Conservation (phyloP, 139 green algal genomes). For the Nannochloris sp. region DNA sequence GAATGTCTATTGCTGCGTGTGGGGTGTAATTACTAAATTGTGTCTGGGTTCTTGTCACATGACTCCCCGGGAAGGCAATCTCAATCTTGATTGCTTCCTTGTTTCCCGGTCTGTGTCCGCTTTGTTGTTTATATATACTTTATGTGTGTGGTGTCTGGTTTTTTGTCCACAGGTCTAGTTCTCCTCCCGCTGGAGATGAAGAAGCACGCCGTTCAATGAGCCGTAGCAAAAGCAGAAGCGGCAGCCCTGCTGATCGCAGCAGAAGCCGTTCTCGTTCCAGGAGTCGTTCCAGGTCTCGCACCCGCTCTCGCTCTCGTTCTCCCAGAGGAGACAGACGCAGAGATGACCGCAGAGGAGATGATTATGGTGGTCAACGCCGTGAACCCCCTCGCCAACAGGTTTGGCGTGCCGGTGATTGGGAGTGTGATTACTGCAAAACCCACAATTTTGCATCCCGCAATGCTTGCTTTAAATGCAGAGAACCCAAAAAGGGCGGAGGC, state of each 20-base stretch:
- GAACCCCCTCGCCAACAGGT: neutral
- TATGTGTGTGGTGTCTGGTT: too few relatives aligned
- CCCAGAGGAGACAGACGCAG: neutral
- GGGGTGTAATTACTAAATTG: too few relatives aligned
- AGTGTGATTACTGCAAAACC: slow-evolving; percentile 24
- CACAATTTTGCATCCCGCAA: slow-evolving; percentile 40
- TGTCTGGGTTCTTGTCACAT: too few relatives aligned
- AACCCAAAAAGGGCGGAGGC: slow-evolving; percentile 7
- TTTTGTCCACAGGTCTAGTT: neutral
- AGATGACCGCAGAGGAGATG: neutral
- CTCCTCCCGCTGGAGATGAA: neutral
- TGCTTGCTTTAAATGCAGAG: slow-evolving; percentile 33
- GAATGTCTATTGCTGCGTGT: too few relatives aligned
- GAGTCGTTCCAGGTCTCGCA: neutral
- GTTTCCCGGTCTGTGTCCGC: too few relatives aligned
- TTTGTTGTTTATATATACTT: too few relatives aligned
- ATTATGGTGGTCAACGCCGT: neutral
- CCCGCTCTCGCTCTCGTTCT: slow-evolving; percentile 2
- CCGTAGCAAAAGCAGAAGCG: neutral
- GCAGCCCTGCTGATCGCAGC: neutral
- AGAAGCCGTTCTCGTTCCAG: slow-evolving; percentile 3
- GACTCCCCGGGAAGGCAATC: too few relatives aligned
- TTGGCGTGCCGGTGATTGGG: slow-evolving; percentile 32
- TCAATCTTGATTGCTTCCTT: too few relatives aligned
- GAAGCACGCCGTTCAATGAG: neutral